phyloP scores from a whole-genome alignment of 495 filamentous ascomycete species.

The Immersiella caudata region DNA sequence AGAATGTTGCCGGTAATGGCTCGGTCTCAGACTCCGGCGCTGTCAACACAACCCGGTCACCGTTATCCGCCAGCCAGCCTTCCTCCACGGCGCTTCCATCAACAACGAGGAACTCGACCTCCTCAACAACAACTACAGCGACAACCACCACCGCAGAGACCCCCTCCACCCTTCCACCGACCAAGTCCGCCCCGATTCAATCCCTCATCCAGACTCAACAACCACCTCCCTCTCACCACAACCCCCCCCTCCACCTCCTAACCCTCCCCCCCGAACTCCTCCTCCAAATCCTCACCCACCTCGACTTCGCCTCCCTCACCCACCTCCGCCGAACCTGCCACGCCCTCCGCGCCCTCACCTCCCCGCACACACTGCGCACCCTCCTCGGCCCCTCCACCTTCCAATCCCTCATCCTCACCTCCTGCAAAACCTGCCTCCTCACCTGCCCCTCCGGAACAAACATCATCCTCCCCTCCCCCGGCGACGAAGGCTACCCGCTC shows the following conservation, averaged over 20 bases:
- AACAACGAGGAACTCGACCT: background rate
- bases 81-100: background rate
- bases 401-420: conserved; percentile 26
- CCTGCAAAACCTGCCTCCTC: conserved; percentile 34
- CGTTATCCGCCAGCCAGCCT: background rate
- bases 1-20: background rate
- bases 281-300: conserved; percentile 31
- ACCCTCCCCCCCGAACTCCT: conserved; percentile 38
- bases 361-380: conserved; percentile 27
- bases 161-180: background rate
- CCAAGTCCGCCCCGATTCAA: background rate
- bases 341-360: conserved; percentile 28
- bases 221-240: background rate
- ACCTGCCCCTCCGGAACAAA: conserved; percentile 25
- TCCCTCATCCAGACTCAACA: background rate
- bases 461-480: conserved; percentile 23
- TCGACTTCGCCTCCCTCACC: conserved; percentile 35
- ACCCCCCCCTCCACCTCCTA: conserved; percentile 25
- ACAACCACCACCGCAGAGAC: background rate
- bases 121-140: background rate
- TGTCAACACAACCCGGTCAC: background rate
- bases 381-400: conserved; percentile 26
- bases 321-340: conserved; percentile 39
- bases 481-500: conserved; percentile 32
- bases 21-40: background rate